Percentiles rank a stretch among this genome's conserved stretches.
phyloP scores from a whole-genome alignment of 371 early-diverging fungal genomes.

The Mucor sp. region DNA sequence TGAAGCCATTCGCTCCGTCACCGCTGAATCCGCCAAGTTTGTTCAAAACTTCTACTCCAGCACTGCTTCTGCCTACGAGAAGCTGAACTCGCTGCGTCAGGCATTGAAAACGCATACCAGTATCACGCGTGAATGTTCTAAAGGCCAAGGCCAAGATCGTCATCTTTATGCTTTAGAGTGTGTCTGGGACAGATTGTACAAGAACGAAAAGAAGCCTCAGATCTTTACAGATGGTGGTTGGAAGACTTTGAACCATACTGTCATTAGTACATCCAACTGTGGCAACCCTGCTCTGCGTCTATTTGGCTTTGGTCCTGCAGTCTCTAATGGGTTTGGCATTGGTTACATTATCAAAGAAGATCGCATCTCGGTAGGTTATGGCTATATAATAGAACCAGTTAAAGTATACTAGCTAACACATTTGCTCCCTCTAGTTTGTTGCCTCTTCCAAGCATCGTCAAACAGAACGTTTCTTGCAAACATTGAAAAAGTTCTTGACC shows the following conservation, averaged over 20 bases:
- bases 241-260: constrained; percentile 66
- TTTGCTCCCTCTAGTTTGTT: constrained; percentile 35
- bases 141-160: constrained; percentile 83
- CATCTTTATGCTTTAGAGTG: constrained; percentile 81
- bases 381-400: too few relatives aligned
- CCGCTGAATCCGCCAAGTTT: constrained; percentile 68
- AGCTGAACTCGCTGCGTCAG: constrained; percentile 54
- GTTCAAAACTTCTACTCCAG: constrained; percentile 70
- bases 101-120: constrained; percentile 71
- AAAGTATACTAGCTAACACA: too few relatives aligned
- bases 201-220: constrained; percentile 60
- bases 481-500: constrained; percentile 41
- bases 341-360: constrained; percentile 88
- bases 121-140: constrained; percentile 72
- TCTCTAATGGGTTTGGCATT: constrained; percentile 85
- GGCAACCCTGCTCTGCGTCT: constrained; percentile 79
- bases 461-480: constrained; percentile 51
- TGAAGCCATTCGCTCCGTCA: constrained; percentile 85
- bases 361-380: constrained; percentile 53
- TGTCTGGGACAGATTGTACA: constrained; percentile 44
- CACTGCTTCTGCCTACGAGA: constrained; percentile 34
- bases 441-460: constrained; percentile 62
- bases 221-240: constrained; percentile 74
- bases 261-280: constrained; percentile 88
- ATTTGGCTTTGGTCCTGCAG: constrained; percentile 92